These are phyloP conservation scores for Phytophthora vignae DNA, from an alignment of 352 stramenopile genomes.

Conservation along the genomic window DNA sequence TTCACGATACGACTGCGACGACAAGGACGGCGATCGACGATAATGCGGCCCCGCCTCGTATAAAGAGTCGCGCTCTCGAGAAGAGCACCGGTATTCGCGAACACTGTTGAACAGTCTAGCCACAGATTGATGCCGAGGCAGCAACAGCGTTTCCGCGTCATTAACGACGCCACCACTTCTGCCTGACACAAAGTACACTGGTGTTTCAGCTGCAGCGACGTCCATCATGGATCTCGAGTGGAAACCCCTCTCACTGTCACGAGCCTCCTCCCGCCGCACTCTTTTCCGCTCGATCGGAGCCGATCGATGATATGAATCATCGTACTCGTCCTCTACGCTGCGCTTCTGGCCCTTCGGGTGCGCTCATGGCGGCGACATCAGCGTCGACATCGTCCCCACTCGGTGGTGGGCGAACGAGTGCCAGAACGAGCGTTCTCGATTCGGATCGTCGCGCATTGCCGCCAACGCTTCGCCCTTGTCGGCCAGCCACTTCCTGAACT, in stretches of 20 bases:
- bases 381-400: not conserved
- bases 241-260: not conserved
- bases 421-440: slow-evolving; percentile 14
- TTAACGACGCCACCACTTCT: not conserved
- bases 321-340: not conserved
- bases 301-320: not conserved
- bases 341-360: not conserved
- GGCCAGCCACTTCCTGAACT: not conserved
- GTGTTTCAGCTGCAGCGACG: not conserved
- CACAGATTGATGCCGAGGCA: not conserved
- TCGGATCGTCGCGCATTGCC: not conserved
- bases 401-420: slow-evolving; percentile 16
- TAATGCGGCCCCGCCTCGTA: not conserved
- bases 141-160: not conserved
- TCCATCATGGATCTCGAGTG: not conserved
- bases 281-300: not conserved
- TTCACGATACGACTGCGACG: not conserved
- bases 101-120: not conserved
- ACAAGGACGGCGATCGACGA: not conserved
- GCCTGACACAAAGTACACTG: not conserved
- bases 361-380: not conserved
- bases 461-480: not conserved
- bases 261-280: not conserved
- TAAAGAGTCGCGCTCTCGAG: not conserved
- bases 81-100: not conserved